Conservation (phyloP, 2,329 filamentous ascomycete genomes). For the Aspergillus melleus region DNA sequence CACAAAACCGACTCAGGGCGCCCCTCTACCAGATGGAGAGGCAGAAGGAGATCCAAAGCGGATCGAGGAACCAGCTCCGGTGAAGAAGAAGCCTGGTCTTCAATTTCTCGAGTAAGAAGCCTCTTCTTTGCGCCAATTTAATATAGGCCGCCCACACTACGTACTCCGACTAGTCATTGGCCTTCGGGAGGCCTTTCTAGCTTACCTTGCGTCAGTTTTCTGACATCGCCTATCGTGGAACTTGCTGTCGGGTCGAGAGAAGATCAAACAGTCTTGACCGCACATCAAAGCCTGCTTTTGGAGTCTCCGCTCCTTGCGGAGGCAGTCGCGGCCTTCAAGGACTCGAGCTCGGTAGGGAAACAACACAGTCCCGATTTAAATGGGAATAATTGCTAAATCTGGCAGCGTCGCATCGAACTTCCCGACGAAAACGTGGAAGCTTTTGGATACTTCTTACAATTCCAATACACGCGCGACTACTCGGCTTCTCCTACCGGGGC, state of each 20-base stretch:
- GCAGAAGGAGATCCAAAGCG: slow-evolving; percentile 14
- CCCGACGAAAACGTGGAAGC: slow-evolving; percentile 68
- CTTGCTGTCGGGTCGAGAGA: slow-evolving; percentile 65
- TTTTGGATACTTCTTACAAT: slow-evolving; percentile 78
- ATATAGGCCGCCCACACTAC: not conserved
- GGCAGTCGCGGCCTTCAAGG: slow-evolving; percentile 61
- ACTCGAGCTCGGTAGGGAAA: slow-evolving; percentile 60
- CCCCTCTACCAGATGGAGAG: slow-evolving; percentile 19
- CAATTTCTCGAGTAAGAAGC: slow-evolving; percentile 33
- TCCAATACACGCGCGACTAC: slow-evolving; percentile 82
- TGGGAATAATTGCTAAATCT: not conserved
- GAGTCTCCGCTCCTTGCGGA: slow-evolving; percentile 74
- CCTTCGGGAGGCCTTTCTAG: not conserved
- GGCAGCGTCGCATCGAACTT: slow-evolving; percentile 68
- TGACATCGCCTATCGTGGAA: slow-evolving; percentile 69
- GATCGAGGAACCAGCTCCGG: slow-evolving; percentile 14
- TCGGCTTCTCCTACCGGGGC: slow-evolving; percentile 66
- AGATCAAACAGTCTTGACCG: slow-evolving; percentile 64
- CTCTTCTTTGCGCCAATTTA: not conserved
- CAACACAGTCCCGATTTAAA: not conserved
- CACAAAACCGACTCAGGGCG: slow-evolving; percentile 22
- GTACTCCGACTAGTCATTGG: not conserved
- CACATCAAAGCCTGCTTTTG: slow-evolving; percentile 74
- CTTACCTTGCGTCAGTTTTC: slow-evolving; percentile 45
- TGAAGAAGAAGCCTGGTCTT: slow-evolving; percentile 21